A percentile compares a stretch with the other conserved stretches of the same genome.
phyloP scores from a whole-genome alignment of 2,329 filamentous ascomycete species.

The Aspergillus sp. region DNA sequence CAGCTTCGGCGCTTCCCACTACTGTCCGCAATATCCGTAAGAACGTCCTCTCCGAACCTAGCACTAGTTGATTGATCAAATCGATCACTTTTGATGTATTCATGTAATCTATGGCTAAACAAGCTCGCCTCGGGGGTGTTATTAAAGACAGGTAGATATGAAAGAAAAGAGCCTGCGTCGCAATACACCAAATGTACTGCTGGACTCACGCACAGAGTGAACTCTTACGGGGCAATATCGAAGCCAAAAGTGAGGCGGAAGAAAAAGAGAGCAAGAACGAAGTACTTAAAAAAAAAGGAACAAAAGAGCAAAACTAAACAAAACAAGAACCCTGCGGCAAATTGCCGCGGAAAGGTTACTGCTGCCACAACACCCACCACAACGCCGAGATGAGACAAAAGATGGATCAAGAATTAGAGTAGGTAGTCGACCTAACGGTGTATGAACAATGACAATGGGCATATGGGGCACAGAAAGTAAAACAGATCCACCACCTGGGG shows the following conservation, averaged over 20 bases:
- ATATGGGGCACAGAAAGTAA: constrained; percentile 3
- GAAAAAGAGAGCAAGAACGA: background rate
- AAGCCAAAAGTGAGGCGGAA: constrained; percentile 2
- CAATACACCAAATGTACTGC: constrained; percentile 1
- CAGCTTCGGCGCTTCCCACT: background rate
- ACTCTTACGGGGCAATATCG: constrained; percentile 2
- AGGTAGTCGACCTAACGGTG: constrained; percentile 11
- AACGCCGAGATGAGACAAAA: constrained; percentile 19
- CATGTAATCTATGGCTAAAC: constrained; percentile 6
- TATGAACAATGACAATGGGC: constrained; percentile 9
- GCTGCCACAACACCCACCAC: constrained; percentile 15
- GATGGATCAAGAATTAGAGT: constrained; percentile 1
- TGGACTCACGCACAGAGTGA: background rate
- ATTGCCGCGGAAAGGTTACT: constrained; percentile 12
- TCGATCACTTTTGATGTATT: background rate
- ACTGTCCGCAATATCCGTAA: background rate
- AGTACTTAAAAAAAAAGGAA: background rate
- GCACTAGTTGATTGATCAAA: background rate
- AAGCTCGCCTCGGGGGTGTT: background rate
- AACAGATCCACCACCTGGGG: constrained; percentile 9
- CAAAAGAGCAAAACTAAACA: constrained; percentile 3
- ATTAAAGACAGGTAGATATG: constrained; percentile 6
- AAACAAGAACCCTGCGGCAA: constrained; percentile 18
- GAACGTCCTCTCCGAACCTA: background rate
- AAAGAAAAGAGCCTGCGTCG: background rate